A percentile compares a stretch with the other conserved stretches of the same genome.
Evolutionary conservation across 1,284 basidiomycete genomes (phyloP).

Genomic region (Ganoderma lucidum): DNA sequence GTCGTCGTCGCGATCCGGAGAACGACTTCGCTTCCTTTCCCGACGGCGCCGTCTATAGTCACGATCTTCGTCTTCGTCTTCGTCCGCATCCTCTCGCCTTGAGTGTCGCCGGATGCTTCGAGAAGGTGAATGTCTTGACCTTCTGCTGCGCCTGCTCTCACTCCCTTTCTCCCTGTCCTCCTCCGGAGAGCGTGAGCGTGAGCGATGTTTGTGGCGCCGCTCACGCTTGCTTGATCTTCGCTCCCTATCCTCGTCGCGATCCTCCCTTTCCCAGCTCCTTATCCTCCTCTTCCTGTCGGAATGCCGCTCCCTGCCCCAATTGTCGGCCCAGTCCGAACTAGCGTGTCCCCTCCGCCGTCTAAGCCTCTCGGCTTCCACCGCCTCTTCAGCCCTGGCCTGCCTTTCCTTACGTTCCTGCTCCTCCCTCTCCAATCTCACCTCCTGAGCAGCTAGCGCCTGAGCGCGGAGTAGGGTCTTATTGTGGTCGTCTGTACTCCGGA

Average conservation of each 20-base stretch:
- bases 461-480: constrained; percentile 84
- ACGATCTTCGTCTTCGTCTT: constrained; percentile 24
- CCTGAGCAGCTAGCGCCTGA: constrained; percentile 79
- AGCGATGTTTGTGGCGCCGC: constrained; percentile 35
- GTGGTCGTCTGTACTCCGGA: constrained; percentile 91
- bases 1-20: constrained; percentile 31
- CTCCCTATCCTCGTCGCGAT: constrained; percentile 52
- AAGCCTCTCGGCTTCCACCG: constrained; percentile 66
- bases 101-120: constrained; percentile 19
- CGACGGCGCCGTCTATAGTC: constrained; percentile 22
- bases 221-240: constrained; percentile 39
- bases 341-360: constrained; percentile 50
- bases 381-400: constrained; percentile 72
- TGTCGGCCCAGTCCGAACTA: constrained; percentile 41
- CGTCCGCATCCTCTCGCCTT: constrained; percentile 24
- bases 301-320: constrained; percentile 37
- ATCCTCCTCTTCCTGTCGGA: constrained; percentile 43
- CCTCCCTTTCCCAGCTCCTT: constrained; percentile 50
- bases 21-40: constrained; percentile 33
- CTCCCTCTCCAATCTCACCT: constrained; percentile 69
- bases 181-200: constrained; percentile 33
- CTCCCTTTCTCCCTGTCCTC: constrained; percentile 24
- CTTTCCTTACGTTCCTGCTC: constrained; percentile 70
- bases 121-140: constrained; percentile 23
- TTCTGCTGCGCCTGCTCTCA: constrained; percentile 23